phyloP scores from a whole-genome alignment of 2,329 filamentous ascomycete species.

The Mollisia scopiformis region DNA sequence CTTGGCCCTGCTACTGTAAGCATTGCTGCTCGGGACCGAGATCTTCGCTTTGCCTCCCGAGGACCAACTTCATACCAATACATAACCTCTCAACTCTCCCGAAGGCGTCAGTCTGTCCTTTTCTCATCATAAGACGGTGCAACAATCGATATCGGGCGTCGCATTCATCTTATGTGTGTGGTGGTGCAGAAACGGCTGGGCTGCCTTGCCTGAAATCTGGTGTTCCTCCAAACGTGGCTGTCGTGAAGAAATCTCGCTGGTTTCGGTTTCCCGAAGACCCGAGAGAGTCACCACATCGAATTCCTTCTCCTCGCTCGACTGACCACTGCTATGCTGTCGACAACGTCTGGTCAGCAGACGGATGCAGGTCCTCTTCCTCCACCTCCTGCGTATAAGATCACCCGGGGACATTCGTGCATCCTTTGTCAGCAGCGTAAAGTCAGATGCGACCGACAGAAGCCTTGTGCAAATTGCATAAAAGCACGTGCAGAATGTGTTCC shows the following conservation, averaged over 20 bases:
- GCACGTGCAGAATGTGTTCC: conserved; percentile 32
- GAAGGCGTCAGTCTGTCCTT: not conserved
- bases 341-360: not conserved
- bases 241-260: not conserved
- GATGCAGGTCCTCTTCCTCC: not conserved
- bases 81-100: not conserved
- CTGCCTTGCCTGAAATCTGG: no score
- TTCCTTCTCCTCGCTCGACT: not conserved
- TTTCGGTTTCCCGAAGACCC: not conserved
- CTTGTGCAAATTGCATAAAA: conserved; percentile 37
- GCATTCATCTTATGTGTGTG: not conserved
- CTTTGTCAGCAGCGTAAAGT: conserved; percentile 38
- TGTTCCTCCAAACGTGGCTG: not conserved
- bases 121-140: not conserved
- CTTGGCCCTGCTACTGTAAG: no score
- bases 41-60: not conserved
- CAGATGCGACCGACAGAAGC: conserved; percentile 34
- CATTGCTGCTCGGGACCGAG: not conserved
- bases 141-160: not conserved
- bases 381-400: conserved; percentile 15
- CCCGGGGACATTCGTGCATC: conserved; percentile 26
- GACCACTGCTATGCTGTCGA: not conserved
- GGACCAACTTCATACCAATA: not conserved
- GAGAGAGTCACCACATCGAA: not conserved
- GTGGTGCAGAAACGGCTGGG: not conserved